These are phyloP conservation scores for Hylodesmum podocarpum DNA, from an alignment of 306 rosid species.

Conservation along the genomic window DNA sequence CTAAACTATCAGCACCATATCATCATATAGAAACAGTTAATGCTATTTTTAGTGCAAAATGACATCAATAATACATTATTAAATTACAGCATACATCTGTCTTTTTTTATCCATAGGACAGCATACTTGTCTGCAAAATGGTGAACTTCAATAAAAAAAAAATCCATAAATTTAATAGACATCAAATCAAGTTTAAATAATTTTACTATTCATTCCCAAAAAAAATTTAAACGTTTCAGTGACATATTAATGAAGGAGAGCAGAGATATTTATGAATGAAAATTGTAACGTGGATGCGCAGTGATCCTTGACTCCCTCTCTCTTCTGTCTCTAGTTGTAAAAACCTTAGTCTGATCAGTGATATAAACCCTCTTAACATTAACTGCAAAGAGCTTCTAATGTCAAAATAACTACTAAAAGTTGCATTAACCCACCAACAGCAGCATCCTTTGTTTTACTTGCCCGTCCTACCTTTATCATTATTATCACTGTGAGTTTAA, in stretches of 20 bases:
- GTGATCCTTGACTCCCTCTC: background rate
- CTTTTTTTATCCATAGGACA: too few species aligned
- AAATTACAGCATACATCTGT: too few species aligned
- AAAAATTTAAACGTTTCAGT: background rate
- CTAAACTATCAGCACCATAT: background rate
- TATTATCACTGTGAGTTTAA: too few species aligned
- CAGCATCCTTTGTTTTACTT: background rate
- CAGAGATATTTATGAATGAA: slow-evolving; percentile 35
- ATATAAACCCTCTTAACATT: background rate
- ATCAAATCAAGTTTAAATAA: slow-evolving; percentile 23
- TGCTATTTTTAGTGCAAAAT: background rate
- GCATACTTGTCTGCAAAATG: slow-evolving; percentile 10
- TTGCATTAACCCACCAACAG: background rate
- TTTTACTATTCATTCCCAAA: slow-evolving; percentile 9
- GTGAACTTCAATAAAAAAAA: background rate
- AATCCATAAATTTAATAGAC: slow-evolving; percentile 7
- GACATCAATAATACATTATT: background rate
- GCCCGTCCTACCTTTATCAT: too few species aligned
- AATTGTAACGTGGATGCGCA: slow-evolving; percentile 13
- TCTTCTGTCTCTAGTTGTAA: background rate
- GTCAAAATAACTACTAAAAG: slow-evolving; percentile 16
- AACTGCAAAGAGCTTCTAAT: background rate
- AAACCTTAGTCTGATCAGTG: slow-evolving; percentile 17
- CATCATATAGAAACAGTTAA: background rate
- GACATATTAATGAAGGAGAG: slow-evolving; percentile 30